Percentiles rank a stretch among this genome's conserved stretches.
phyloP scores from a whole-genome alignment of 2,329 filamentous ascomycete genomes.

The Parafenestella ontariensis region DNA sequence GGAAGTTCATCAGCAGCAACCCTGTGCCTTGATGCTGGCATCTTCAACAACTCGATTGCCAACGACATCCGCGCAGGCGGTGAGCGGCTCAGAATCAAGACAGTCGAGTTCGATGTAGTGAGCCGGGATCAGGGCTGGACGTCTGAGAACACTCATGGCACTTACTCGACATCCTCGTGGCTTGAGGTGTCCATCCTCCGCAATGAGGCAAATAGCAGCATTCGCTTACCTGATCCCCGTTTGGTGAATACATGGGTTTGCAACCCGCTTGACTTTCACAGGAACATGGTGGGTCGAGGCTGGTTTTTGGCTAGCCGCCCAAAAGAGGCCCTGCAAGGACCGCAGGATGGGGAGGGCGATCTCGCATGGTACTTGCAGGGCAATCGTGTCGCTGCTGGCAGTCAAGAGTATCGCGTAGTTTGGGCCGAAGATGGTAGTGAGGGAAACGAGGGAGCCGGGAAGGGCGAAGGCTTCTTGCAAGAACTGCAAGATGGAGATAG shows the following conservation, averaged over 20 bases:
- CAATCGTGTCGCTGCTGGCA: constrained; percentile 31
- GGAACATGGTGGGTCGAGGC: constrained; percentile 8
- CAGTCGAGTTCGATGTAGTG: constrained; percentile 30
- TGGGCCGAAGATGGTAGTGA: constrained; percentile 23
- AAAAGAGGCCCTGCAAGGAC: constrained; percentile 20
- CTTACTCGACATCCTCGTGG: constrained; percentile 42
- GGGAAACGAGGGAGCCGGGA: constrained; percentile 34
- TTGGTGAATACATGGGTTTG: constrained; percentile 3
- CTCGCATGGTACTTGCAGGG: constrained; percentile 44
- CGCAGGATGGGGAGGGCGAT: constrained; percentile 31
- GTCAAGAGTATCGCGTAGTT: constrained; percentile 20
- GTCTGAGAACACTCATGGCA: constrained; percentile 30
- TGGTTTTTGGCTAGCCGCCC: constrained; percentile 30
- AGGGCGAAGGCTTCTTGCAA: constrained; percentile 35
- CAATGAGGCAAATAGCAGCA: constrained; percentile 6
- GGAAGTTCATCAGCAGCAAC: constrained; percentile 13
- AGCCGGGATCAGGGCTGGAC: constrained; percentile 46
- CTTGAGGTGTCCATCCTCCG: constrained; percentile 41
- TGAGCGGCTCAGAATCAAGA: constrained; percentile 29
- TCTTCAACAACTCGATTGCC: constrained; percentile 16
- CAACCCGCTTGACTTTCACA: constrained; percentile 12
- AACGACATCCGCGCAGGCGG: constrained; percentile 4
- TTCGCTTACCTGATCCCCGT: constrained; percentile 4
- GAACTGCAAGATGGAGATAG: constrained; percentile 34
- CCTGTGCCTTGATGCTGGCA: constrained; percentile 22